Base-by-base conservation (phyloP, 305 asterid species). In the Petunia hybrid region DNA sequence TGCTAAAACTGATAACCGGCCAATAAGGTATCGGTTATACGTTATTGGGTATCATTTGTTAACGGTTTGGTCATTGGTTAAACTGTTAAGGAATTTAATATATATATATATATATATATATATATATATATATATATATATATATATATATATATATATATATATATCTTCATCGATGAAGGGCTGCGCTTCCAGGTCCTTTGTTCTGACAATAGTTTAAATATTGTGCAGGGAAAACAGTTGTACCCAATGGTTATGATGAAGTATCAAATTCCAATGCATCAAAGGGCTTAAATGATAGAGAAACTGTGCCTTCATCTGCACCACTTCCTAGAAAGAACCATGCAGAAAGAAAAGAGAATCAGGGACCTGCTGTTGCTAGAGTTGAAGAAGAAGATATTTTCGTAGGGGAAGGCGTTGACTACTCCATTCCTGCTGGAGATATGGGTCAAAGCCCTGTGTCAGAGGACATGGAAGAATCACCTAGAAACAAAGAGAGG, bases 391-490 rank as follows among this genome's bases (percentile, higher is more conserved):
- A 92, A 80, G 97, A 96, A 8, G 99, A 96, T 90, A 96, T 96
- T 84, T 96, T 96, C 85, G 90, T 94, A 13, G 99, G 99, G 78
- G 99, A 94, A 40, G 99, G 99, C 16, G 74, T 91, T 74, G 97
- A 96, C 83, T 96, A 92, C 83, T 79, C 92, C 45, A 84, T 96
- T 84, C 97, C 97, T n/a, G 85, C 92, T 87, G 91, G 88, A 88
- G 99, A 94, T 86, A 89, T 90, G 93, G 93, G 90, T 91, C 97
- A 93, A 86, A 94, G 98, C 83, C 99, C 99, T 78, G 64, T 93
- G 80, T 94, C 97, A 2, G 98, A 96, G 91, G 98, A 96, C 83
- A 94, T 96, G 99, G 98, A 96, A 86, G 99, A 96, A 88, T 96
- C 98, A 85, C 99, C 99, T 81, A 92, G 95, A 80, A 91, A 88